Percentiles rank a stretch among this genome's conserved stretches.
Evolutionary conservation across 148 eudicot species (phyloP).

Genomic region (Tetragonia tetragonoides): DNA sequence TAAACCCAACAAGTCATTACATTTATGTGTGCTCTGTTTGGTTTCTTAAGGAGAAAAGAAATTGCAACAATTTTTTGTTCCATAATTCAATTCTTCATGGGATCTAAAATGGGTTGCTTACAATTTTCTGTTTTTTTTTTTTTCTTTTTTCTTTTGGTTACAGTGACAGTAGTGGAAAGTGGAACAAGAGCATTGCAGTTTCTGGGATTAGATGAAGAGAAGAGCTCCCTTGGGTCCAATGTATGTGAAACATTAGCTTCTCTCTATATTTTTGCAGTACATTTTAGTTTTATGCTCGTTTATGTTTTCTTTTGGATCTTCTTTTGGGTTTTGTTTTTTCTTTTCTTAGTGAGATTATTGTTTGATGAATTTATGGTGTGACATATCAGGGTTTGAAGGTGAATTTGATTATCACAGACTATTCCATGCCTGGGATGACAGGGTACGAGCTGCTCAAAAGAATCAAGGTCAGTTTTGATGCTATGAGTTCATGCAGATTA

Average conservation of each 20-base stretch:
- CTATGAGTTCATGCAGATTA: background rate
- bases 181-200: slow-evolving; percentile 47
- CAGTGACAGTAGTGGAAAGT: slow-evolving; percentile 49
- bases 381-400: slow-evolving; percentile 27
- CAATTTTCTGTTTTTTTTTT: slow-evolving; percentile 1
- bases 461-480: slow-evolving; percentile 51
- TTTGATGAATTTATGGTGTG: slow-evolving; percentile 11
- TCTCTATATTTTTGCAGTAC: background rate
- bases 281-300: too few relatives aligned
- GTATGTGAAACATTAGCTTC: slow-evolving; percentile 14
- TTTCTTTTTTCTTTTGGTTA: background rate
- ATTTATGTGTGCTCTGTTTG: background rate
- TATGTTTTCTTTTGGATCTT: background rate
- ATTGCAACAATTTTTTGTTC: background rate
- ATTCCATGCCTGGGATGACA: slow-evolving; percentile 93
- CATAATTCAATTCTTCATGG: background rate
- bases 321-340: background rate
- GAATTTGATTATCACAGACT: slow-evolving; percentile 69
- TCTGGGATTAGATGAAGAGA: slow-evolving; percentile 39
- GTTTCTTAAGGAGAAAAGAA: background rate
- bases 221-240: slow-evolving; percentile 16
- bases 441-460: slow-evolving; percentile 66
- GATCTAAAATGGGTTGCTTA: slow-evolving; percentile 12
- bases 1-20: slow-evolving; percentile 4
- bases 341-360: background rate